These are phyloP conservation scores for Penicillium fimorum DNA, from an alignment of 495 filamentous ascomycete genomes.

Conservation along the genomic window DNA sequence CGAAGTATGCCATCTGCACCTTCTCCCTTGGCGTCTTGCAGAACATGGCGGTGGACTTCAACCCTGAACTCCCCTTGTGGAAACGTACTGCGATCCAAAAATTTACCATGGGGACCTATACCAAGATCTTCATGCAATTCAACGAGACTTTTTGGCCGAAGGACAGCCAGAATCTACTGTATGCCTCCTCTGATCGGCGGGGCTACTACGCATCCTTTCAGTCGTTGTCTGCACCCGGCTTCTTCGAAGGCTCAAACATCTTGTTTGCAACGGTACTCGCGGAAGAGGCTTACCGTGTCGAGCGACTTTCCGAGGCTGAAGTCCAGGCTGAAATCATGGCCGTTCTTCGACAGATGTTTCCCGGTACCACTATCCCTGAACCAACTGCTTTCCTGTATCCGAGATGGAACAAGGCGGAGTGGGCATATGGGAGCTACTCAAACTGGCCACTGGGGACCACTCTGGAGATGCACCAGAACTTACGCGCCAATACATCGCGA, in stretches of 20 bases:
- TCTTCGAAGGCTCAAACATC: too few relatives aligned
- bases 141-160: conserved; percentile 68
- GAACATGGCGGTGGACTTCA: too few relatives aligned
- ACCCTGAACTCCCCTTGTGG: conserved; percentile 17
- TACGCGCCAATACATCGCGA: conserved; percentile 56
- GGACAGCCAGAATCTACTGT: conserved; percentile 43
- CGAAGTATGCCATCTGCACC: too few relatives aligned
- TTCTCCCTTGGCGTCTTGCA: too few relatives aligned
- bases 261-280: too few relatives aligned
- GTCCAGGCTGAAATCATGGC: too few relatives aligned
- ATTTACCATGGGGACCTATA: conserved; percentile 75
- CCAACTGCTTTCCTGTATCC: conserved; percentile 69
- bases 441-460: conserved; percentile 22
- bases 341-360: conserved; percentile 61
- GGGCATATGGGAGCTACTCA: conserved; percentile 69
- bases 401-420: conserved; percentile 64
- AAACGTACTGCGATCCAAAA: conserved; percentile 63
- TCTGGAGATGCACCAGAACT: too few relatives aligned
- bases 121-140: conserved; percentile 77
- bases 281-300: too few relatives aligned
- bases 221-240: too few relatives aligned
- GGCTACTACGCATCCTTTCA: too few relatives aligned
- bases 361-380: conserved; percentile 57
- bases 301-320: too few relatives aligned
- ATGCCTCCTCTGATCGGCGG: too few relatives aligned